Percentiles rank a stretch among this genome's conserved stretches.
phyloP scores from a whole-genome alignment of 2,329 filamentous ascomycete species.

The Epicoccum nigrum region DNA sequence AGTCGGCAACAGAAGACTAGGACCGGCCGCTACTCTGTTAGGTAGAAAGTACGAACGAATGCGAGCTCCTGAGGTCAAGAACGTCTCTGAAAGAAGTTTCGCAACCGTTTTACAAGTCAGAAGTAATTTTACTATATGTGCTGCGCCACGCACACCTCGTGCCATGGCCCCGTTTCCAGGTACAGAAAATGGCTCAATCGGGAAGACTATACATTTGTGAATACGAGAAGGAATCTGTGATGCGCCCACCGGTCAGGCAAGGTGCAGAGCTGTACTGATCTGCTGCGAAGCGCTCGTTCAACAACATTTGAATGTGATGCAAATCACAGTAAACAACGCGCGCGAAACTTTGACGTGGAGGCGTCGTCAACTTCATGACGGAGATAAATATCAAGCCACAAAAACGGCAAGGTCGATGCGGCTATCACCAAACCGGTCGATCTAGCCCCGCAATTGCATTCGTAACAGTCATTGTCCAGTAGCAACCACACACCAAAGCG shows the following conservation, averaged over 20 bases:
- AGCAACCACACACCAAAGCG: slow-evolving; percentile 9
- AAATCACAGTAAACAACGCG: slow-evolving; percentile 6
- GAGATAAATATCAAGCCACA: slow-evolving; percentile 8
- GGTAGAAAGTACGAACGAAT: no score
- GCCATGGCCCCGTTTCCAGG: neutral
- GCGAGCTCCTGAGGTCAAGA: neutral
- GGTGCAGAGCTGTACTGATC: neutral
- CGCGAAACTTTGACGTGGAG: slow-evolving; percentile 7
- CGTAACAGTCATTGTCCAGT: slow-evolving; percentile 12
- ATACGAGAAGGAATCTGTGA: neutral
- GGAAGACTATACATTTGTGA: slow-evolving; percentile 8
- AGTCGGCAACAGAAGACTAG: no score
- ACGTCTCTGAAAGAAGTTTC: neutral
- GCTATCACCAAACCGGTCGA: slow-evolving; percentile 5
- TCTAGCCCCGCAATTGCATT: slow-evolving; percentile 8
- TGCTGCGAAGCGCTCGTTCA: neutral
- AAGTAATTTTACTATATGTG: neutral
- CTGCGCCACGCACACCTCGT: slow-evolving; percentile 3
- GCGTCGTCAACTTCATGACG: slow-evolving; percentile 10
- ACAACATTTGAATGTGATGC: neutral
- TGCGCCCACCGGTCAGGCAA: neutral
- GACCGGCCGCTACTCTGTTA: no score
- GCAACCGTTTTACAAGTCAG: neutral
- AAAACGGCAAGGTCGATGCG: slow-evolving; percentile 1
- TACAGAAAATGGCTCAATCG: slow-evolving; percentile 7